Evolutionary conservation across 768 basidiomycete genomes (phyloP).

Genomic region (Xerocomellus dryophilus): DNA sequence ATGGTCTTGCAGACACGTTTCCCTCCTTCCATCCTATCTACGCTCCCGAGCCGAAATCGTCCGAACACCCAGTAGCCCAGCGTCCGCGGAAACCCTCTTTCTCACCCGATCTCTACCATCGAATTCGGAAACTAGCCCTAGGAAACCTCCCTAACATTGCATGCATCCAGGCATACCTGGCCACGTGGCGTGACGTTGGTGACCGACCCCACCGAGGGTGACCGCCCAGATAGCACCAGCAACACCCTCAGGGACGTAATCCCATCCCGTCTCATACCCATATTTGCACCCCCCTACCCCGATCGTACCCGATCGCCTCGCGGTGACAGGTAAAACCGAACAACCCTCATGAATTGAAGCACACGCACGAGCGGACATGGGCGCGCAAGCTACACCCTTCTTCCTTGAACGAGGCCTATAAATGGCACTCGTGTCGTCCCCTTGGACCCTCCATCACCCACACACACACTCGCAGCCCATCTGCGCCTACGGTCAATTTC

Average conservation of each 20-base stretch:
- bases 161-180: background rate
- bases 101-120: background rate
- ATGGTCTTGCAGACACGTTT: constrained; percentile 9
- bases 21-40: constrained; percentile 13
- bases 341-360: background rate
- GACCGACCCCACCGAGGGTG: background rate
- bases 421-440: background rate
- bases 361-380: background rate
- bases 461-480: constrained; percentile 6
- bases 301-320: constrained; percentile 22
- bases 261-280: background rate
- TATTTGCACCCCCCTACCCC: constrained; percentile 8
- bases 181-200: background rate
- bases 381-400: constrained; percentile 5
- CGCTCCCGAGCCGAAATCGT: background rate
- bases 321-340: constrained; percentile 1
- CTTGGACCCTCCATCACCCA: background rate
- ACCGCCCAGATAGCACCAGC: background rate
- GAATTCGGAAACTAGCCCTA: background rate
- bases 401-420: constrained; percentile 12
- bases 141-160: background rate
- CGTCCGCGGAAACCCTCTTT: constrained; percentile 1
- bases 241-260: constrained; percentile 15
- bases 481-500: background rate
- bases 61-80: background rate